Evolutionary conservation across 257 asterid genomes (phyloP).

Genomic region (Euphrasia confusa): DNA sequence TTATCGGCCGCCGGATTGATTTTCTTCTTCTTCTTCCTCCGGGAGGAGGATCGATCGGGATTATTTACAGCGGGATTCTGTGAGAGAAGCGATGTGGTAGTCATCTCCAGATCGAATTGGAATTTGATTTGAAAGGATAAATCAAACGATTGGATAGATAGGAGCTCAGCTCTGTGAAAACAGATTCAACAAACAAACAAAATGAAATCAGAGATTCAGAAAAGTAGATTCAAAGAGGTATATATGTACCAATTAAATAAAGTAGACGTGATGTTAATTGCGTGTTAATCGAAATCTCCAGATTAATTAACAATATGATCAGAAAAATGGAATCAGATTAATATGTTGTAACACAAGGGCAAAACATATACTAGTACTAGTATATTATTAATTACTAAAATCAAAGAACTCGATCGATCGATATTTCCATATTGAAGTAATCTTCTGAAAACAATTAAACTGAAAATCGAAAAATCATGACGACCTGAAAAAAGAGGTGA

Average conservation of each 20-base stretch:
- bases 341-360: neutral
- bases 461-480: conserved; percentile 7
- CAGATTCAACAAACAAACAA: conserved; percentile 29
- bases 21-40: conserved; percentile 51
- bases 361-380: no score
- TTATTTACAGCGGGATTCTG: conserved; percentile 43
- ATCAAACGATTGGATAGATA: neutral
- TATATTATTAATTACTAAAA: no score
- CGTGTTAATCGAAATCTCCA: neutral
- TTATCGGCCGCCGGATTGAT: conserved; percentile 24
- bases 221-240: conserved; percentile 31
- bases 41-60: conserved; percentile 39
- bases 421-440: no score
- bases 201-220: conserved; percentile 25
- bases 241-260: no score
- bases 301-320: neutral
- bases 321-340: neutral
- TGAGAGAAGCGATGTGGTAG: conserved; percentile 38
- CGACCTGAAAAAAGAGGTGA: no score
- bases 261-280: conserved; percentile 8
- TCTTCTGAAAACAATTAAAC: neutral
- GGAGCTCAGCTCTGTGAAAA: no score
- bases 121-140: conserved; percentile 1
- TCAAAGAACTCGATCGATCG: no score
- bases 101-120: conserved; percentile 10